Percentiles rank a stretch among this genome's conserved stretches.
phyloP scores from a whole-genome alignment of 2,329 filamentous ascomycete species.

The Apiospora malaysiana region DNA sequence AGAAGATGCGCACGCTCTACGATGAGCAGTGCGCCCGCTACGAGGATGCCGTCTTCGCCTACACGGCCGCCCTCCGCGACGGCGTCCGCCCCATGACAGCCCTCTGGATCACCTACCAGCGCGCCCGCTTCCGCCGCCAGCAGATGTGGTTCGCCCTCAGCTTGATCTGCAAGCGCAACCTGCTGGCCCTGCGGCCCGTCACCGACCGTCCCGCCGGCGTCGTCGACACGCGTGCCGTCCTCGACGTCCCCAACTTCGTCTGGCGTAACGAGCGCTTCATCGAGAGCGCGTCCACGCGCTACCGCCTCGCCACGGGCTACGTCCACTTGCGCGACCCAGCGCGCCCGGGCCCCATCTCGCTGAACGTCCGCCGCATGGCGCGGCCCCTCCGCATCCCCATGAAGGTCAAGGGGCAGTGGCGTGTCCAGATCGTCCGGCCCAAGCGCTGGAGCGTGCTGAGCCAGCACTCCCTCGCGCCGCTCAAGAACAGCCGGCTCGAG shows the following conservation, averaged over 20 bases:
- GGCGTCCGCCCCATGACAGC: conserved; percentile 28
- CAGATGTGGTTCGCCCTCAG: conserved; percentile 41
- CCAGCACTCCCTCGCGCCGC: conserved; percentile 28
- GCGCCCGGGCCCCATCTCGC: not conserved
- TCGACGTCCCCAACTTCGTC: conserved; percentile 46
- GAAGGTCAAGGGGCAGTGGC: conserved; percentile 1
- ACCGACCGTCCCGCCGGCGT: not conserved
- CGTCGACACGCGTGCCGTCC: conserved; percentile 19
- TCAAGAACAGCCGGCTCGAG: conserved; percentile 25
- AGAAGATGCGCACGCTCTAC: conserved; percentile 37
- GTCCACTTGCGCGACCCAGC: conserved; percentile 43
- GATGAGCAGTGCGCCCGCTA: conserved; percentile 33
- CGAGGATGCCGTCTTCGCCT: conserved; percentile 33
- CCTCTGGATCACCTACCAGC: conserved; percentile 31
- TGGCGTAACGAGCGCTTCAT: conserved; percentile 55
- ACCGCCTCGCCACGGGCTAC: conserved; percentile 45
- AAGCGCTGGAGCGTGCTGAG: conserved; percentile 23
- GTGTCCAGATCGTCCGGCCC: not conserved
- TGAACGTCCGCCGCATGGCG: not conserved
- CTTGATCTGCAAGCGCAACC: conserved; percentile 34
- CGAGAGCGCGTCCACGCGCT: conserved; percentile 40
- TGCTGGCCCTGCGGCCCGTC: conserved; percentile 28
- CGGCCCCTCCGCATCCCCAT: not conserved
- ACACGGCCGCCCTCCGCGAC: conserved; percentile 34
- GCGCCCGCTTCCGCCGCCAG: conserved; percentile 37